Evolutionary conservation across 108 stramenopile species (phyloP), one percentile per base, ranked within the genome.

Genomic region (Stephanodiscus minutulus): DNA sequence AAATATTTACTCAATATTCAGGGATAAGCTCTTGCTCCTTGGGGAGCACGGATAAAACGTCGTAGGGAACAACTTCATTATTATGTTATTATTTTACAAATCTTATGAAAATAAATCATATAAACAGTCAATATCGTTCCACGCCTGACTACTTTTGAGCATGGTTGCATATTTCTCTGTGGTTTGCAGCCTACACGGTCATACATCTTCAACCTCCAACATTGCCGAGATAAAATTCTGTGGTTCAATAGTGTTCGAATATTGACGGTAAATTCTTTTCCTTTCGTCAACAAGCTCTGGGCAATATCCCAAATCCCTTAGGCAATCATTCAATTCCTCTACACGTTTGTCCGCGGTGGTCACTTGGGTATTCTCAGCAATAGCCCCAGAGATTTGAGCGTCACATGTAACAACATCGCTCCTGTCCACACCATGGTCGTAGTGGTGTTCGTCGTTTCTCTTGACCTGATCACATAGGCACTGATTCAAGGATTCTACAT

Each of bases 91-190:
- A n/a, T n/a, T n/a, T n/a, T n/a, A n/a, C n/a, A n/a, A n/a, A n/a
- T n/a, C n/a, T n/a, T n/a, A n/a, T n/a, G n/a, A n/a, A n/a, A n/a
- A n/a, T n/a, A n/a, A n/a, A n/a, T n/a, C n/a, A n/a, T n/a, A n/a
- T n/a, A n/a, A n/a, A n/a, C n/a, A n/a, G n/a, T n/a, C n/a, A n/a
- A n/a, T n/a, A n/a, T n/a, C 63, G n/a, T 22, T 36, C 13, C 15
- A 25, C 39, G 63, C 46, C 3, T 44, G 63, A 24, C 41, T 15
- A 22, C 63, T 41, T 49, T 64, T 64, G 17, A 64, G 39, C 13
- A 64, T 17, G 7, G 18, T 25, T 1, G 63, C 63, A 20, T 28
- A 64, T 8, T 43, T 5, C 43, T 57, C 28, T 25, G 2, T 24
- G 55, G 55, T 57, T 24, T 25, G 7, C 33, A 2, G 15, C 15